These are phyloP conservation scores for Glarea lozoyensis DNA, from an alignment of 495 filamentous ascomycete genomes.

Conservation along the genomic window DNA sequence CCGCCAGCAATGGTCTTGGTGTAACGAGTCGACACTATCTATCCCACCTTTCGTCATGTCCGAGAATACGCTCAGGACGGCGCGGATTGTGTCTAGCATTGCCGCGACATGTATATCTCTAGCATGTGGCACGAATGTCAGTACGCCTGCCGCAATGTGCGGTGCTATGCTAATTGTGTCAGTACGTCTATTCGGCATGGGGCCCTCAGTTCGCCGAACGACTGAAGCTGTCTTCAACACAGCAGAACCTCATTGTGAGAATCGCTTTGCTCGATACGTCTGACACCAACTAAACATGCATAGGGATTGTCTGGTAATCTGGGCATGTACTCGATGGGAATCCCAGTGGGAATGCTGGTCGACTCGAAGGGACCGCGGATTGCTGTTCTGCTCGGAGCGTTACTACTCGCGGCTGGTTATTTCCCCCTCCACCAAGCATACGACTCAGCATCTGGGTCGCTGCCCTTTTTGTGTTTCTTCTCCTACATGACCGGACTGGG, in stretches of 20 bases:
- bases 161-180: slow-evolving; percentile 10
- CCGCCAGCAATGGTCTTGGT: slow-evolving; percentile 6
- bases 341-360: slow-evolving; percentile 81
- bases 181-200: slow-evolving; percentile 99
- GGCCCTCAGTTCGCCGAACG: slow-evolving; percentile 85
- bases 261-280: slow-evolving; percentile 12
- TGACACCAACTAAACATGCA: slow-evolving; percentile 5
- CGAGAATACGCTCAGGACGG: slow-evolving; percentile 35
- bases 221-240: slow-evolving; percentile 77
- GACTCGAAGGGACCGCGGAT: slow-evolving; percentile 75
- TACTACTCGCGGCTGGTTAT: slow-evolving; percentile 68
- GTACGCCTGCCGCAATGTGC: slow-evolving; percentile 20
- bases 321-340: slow-evolving; percentile 88
- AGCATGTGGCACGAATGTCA: slow-evolving; percentile 87
- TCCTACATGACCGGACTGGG: slow-evolving; percentile 79
- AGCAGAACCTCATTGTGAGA: slow-evolving; percentile 80
- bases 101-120: slow-evolving; percentile 82
- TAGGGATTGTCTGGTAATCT: slow-evolving; percentile 85
- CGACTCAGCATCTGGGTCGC: slow-evolving; percentile 52
- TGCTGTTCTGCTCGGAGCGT: slow-evolving; percentile 62
- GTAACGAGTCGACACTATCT: not conserved
- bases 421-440: slow-evolving; percentile 64
- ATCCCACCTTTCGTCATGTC: slow-evolving; percentile 21
- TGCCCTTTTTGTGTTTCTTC: slow-evolving; percentile 69
- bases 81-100: slow-evolving; percentile 66